Conservation (phyloP, 208 protist genomes). For the Leishmania major region DNA sequence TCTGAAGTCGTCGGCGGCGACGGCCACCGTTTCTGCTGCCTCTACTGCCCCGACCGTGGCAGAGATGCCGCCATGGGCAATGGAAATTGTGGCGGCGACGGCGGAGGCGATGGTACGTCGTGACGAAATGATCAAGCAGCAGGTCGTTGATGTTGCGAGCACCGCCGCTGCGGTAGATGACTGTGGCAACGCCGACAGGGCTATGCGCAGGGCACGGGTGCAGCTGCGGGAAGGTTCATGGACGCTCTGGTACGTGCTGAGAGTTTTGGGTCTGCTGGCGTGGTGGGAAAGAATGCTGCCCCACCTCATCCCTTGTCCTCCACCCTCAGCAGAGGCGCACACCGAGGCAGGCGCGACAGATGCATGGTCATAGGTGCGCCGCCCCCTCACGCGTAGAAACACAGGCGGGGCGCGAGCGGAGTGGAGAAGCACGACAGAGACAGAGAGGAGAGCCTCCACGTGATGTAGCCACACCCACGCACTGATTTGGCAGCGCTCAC, state of each 20-base stretch:
- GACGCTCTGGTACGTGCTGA: slow-evolving; percentile 22
- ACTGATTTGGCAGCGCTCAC: neutral
- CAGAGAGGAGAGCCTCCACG: neutral
- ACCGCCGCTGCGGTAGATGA: neutral
- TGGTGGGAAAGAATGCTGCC: slow-evolving; percentile 13
- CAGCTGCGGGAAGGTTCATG: slow-evolving; percentile 22
- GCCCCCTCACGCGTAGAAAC: neutral
- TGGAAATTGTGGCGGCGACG: neutral
- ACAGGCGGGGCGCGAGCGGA: neutral
- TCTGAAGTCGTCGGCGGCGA: neutral
- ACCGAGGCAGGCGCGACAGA: neutral
- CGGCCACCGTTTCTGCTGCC: neutral
- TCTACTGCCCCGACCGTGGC: neutral
- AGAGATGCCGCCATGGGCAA: slow-evolving; percentile 5
- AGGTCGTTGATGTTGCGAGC: neutral
- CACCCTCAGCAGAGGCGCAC: neutral
- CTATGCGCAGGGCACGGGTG: neutral
- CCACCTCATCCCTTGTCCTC: neutral
- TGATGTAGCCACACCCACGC: neutral
- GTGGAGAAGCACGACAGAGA: neutral
- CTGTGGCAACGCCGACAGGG: neutral
- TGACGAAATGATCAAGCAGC: neutral
- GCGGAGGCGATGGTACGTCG: neutral
- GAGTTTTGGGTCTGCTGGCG: slow-evolving; percentile 18
- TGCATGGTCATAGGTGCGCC: neutral